Conservation (phyloP, 2,329 filamentous ascomycete genomes). For the Orbilia ellipsospora region DNA sequence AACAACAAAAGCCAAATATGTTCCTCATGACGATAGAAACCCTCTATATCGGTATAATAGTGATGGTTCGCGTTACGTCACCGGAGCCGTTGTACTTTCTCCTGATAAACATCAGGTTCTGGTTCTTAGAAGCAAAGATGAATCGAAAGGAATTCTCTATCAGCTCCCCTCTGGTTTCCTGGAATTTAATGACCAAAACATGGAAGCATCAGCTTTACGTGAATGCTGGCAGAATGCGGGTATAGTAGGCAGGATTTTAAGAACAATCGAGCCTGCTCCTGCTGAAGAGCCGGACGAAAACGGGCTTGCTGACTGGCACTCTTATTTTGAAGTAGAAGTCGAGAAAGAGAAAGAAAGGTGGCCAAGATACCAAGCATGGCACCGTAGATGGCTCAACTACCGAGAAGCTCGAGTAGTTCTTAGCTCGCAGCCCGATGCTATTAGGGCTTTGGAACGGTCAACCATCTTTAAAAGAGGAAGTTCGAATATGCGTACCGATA, state of each 20-base stretch:
- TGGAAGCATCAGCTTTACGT: constrained; percentile 52
- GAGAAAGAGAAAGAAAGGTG: constrained; percentile 48
- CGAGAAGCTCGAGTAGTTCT: constrained; percentile 49
- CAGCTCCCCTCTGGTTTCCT: constrained; percentile 48
- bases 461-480: constrained; percentile 54
- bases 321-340: constrained; percentile 54
- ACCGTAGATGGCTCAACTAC: constrained; percentile 53
- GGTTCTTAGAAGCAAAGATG: constrained; percentile 48
- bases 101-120: constrained; percentile 53
- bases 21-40: constrained; percentile 28
- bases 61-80: constrained; percentile 53
- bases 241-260: constrained; percentile 47
- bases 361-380: constrained; percentile 46
- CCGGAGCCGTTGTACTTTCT: constrained; percentile 50
- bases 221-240: constrained; percentile 55
- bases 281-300: constrained; percentile 54
- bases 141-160: constrained; percentile 36
- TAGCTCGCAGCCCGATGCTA: constrained; percentile 49
- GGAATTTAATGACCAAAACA: constrained; percentile 52
- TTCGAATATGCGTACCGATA: constrained; percentile 28
- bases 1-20: constrained; percentile 12
- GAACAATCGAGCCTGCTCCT: constrained; percentile 49
- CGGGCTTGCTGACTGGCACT: constrained; percentile 54
- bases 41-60: constrained; percentile 51
- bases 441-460: constrained; percentile 48